Evolutionary conservation across 2,329 filamentous ascomycete species (phyloP), one percentile per base, ranked within the genome.

Genomic region (Calonectria hawksworthii): DNA sequence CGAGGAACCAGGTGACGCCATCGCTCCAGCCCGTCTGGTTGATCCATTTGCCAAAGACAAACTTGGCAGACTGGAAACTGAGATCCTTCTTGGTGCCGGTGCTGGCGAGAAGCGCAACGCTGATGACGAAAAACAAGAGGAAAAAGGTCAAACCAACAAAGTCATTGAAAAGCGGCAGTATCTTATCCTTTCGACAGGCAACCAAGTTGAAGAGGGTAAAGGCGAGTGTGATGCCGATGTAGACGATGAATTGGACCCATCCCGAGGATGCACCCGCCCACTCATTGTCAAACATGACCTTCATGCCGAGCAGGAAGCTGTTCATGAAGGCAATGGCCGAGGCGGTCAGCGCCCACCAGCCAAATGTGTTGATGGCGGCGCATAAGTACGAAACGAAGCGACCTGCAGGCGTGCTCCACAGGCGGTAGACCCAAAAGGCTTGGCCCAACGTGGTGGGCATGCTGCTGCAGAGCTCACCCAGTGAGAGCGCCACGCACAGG

Each of bases 401-500:
- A 0, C 89, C 90, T 3, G 23, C 81, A 79, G 72, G 83, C 66
- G 84, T 86, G 84, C 47, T 77, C 79, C 81, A 84, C 6, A 85
- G 79, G 10, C 79, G 81, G 26, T 81, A 82, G 13, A 84, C 82
- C 90, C 90, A 92, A 75, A 89, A 90, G 0, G 90, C 90, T 81
- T 92, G 91, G 0, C 90, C 91, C 0, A 92, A 84, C 0, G 90
- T 90, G 0, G 90, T 92, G 2, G 90, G 90, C 90, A 92, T 92
- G 70, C 86, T 88, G 77, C 89, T 91, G 79, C 87, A 88, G 36
- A 92, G 83, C 77, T 92, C 90, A 54, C 89, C 90, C 9, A 92
- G 83, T 0, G 89, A 91, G 9, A 90, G 75, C 21, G 89, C 90
- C 30, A 91, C 88, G 68, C 88, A 90, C 0, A 89, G 74, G 68